Evolutionary conservation across 129 eudicot genomes (phyloP), one percentile per base, ranked within the genome.

Genomic region (sunflower (Helianthus annuus)): DNA sequence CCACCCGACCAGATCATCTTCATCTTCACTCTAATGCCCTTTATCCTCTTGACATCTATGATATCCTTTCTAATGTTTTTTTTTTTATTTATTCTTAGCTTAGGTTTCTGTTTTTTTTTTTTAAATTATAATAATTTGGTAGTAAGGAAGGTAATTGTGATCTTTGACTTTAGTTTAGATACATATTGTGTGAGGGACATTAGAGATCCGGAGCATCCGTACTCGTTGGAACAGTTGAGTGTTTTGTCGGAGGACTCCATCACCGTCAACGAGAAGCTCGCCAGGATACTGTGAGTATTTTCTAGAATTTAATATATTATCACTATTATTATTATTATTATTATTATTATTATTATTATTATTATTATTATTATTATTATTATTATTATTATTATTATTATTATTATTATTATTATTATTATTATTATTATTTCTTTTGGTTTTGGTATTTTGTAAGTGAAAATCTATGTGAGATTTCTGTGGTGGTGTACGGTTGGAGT

Each of bases 191-290:
- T 91, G 85, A 84, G 84, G 68, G 93, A 91, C 76, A 86, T 91
- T 71, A 84, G 96, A 64, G 97, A 91, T 83, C 97, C 97, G 39
- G 97, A 91, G 85, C 97, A 91, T 71, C 97, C 97, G 4, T 91
- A 91, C 72, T 88, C 97, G 7, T 48, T 91, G 70, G 97, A 91
- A 76, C 97, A 91, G 87, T 87, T 88, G 8, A 86, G 87, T 69
- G 92, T 91, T 78, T 84, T 91, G 14, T 91, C 97, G 8, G 92
- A 88, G 67, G 97, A 91, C 48, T 91, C 96, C 8, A 84, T 91
- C 64, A 73, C 92, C 29, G 96, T 91, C 74, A 91, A 91, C 49
- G 87, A 91, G 73, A 86, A 88, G 66, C 91, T 88, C 69, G 84
- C 79, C 64, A 88, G 90, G 49, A 88, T 91, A 62, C 75, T 91